Conservation (phyloP, 2,329 filamentous ascomycete species). For the Colletotrichum sp. region DNA sequence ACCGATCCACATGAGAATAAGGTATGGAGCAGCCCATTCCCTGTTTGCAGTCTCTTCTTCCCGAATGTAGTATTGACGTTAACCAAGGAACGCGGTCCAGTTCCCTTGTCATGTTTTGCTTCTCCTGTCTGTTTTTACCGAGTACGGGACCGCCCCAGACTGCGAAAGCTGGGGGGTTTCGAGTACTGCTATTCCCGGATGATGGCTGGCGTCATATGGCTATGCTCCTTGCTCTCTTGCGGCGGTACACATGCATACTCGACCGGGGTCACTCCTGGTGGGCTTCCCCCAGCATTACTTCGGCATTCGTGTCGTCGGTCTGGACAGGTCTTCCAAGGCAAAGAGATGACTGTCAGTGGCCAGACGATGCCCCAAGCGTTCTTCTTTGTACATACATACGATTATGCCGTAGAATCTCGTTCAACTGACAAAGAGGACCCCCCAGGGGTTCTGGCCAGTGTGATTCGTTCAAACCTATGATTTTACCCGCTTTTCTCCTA, state of each 20-base stretch:
- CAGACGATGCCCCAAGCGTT: neutral
- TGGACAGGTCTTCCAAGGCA: neutral
- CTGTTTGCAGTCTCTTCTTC: neutral
- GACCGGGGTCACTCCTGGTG: neutral
- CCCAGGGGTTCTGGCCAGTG: no score
- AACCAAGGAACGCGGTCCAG: neutral
- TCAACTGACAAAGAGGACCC: no score
- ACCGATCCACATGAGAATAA: constrained; percentile 8
- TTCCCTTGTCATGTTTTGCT: neutral
- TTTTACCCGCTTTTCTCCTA: no score
- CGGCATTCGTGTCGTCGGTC: neutral
- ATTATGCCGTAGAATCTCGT: no score
- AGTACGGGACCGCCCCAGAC: neutral
- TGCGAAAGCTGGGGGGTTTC: neutral
- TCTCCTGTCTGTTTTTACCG: neutral
- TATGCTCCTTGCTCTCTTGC: neutral
- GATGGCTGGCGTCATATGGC: neutral
- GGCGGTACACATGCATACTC: neutral
- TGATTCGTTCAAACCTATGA: no score
- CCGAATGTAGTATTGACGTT: neutral
- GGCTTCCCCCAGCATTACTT: neutral
- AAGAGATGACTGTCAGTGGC: neutral
- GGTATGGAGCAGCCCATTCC: neutral
- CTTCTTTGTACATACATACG: neutral
- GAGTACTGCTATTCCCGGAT: neutral